These are phyloP conservation scores for Pleurostoma richardsiae DNA, from an alignment of 2,329 filamentous ascomycete genomes.

Conservation along the genomic window DNA sequence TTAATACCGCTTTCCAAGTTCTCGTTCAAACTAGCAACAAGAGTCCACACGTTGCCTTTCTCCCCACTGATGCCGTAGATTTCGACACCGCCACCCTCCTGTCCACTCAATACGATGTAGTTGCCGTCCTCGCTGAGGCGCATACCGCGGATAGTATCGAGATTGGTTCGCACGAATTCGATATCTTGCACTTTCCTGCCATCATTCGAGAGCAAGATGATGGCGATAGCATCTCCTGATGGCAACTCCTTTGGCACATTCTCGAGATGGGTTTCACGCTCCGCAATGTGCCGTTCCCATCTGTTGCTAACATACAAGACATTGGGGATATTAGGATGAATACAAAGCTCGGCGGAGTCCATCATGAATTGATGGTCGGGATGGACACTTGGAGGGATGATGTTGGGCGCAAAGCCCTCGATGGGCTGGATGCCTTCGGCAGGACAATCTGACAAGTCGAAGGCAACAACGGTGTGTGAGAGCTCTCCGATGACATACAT, in stretches of 20 bases:
- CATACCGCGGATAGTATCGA: neutral
- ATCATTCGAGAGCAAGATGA: neutral
- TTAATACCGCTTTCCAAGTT: neutral
- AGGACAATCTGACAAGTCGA: neutral
- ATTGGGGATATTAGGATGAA: neutral
- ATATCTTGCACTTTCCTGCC: neutral
- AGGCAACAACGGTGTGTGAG: neutral
- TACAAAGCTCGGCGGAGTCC: neutral
- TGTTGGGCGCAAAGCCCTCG: neutral
- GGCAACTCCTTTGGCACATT: neutral
- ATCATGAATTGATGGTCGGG: neutral
- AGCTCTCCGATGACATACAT: neutral
- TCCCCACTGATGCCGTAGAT: neutral
- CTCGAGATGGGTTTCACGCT: neutral
- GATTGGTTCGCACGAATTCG: neutral
- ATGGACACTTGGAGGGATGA: neutral
- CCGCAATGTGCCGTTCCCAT: neutral
- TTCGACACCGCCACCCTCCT: neutral
- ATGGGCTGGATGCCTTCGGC: neutral
- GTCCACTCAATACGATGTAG: neutral
- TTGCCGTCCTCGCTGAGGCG: neutral
- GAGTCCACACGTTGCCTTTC: neutral
- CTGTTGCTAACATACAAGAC: neutral
- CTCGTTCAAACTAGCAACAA: neutral
- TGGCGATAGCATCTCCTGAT: neutral